Evolutionary conservation across 129 eudicot genomes (phyloP).

Genomic region (Centaurea solstitialis): DNA sequence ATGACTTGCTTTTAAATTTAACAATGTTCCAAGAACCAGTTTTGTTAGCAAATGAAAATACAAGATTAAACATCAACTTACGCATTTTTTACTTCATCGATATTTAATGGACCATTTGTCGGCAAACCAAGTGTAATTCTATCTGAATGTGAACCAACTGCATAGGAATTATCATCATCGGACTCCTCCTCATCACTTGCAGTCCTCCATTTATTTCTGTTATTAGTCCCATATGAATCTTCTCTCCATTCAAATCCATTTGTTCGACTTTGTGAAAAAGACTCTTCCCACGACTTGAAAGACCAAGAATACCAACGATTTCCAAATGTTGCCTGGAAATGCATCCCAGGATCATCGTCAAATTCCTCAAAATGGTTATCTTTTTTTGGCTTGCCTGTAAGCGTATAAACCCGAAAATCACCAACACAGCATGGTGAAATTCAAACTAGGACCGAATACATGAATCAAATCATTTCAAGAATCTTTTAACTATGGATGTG

Average conservation of each 20-base stretch:
- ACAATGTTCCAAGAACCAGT: too few relatives aligned
- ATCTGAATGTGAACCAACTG: conserved; percentile 57
- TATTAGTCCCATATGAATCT: conserved; percentile 16
- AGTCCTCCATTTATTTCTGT: conserved; percentile 40
- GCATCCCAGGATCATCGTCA: conserved; percentile 46
- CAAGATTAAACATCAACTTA: conserved; percentile 37
- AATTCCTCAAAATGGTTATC: conserved; percentile 37
- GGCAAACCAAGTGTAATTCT: conserved; percentile 79
- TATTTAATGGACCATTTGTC: conserved; percentile 62
- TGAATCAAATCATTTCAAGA: background rate
- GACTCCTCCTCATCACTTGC: conserved; percentile 52
- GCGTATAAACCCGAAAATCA: conserved; percentile 15
- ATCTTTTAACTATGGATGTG: background rate
- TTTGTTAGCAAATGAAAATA: too few relatives aligned
- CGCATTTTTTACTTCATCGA: conserved; percentile 91
- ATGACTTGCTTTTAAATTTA: background rate
- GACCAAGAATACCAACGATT: conserved; percentile 58
- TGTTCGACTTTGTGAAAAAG: conserved; percentile 43
- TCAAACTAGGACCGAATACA: background rate
- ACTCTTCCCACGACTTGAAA: conserved; percentile 38
- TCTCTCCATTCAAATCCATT: conserved; percentile 66
- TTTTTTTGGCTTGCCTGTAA: conserved; percentile 56
- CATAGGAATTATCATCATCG: conserved; percentile 34
- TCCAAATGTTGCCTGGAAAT: conserved; percentile 61
- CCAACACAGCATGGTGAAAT: background rate